Evolutionary conservation across 2,329 filamentous ascomycete species (phyloP), one percentile per base, ranked within the genome.

Genomic region (Macrophomina phaseolina): DNA sequence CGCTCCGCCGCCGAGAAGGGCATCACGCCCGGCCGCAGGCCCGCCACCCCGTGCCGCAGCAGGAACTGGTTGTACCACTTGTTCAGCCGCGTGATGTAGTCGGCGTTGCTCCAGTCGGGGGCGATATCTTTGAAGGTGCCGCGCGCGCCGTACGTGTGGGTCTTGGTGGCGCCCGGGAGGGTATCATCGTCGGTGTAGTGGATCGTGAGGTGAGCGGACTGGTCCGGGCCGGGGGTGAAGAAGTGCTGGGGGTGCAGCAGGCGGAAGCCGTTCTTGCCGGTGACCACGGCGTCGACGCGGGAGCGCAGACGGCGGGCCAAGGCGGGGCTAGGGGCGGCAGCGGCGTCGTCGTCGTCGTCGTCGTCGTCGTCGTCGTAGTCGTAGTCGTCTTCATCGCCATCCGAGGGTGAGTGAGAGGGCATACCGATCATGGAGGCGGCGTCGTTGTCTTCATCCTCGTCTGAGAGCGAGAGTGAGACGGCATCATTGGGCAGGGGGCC

Each of bases 261-360:
- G 42, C 42, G 42, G 58, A 62, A 62, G 45, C 58, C 58, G 58
- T 62, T 62, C 42, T 5, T 5, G 58, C 58, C 58, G 42, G 4
- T 23, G n/a, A 14, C 16, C n/a, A 14, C 34, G n/a, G n/a, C n/a
- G 32, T 11, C 34, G 34, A 8, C 23, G 34, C 11, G 28, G 3
- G 30, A 11, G 30, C 49, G 9, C 9, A 9, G 34, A 4, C 18
- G 49, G 28, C 16, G 16, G 32, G 30, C 11, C 32, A 7, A 9
- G 52, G 52, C 16, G 28, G 51, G 51, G 51, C 12, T 16, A 23
- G 23, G 8, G 16, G 16, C 4, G 16, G 34, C 34, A 34, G 52
- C n/a, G 52, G 28, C 28, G 51, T 9, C 28, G 51, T 4, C 30
- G 51, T 16, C n/a, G 51, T 28, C 28, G n/a, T 34, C 16, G 51